phyloP scores from a whole-genome alignment of 2,329 filamentous ascomycete genomes.

The Aspergillus sp. region DNA sequence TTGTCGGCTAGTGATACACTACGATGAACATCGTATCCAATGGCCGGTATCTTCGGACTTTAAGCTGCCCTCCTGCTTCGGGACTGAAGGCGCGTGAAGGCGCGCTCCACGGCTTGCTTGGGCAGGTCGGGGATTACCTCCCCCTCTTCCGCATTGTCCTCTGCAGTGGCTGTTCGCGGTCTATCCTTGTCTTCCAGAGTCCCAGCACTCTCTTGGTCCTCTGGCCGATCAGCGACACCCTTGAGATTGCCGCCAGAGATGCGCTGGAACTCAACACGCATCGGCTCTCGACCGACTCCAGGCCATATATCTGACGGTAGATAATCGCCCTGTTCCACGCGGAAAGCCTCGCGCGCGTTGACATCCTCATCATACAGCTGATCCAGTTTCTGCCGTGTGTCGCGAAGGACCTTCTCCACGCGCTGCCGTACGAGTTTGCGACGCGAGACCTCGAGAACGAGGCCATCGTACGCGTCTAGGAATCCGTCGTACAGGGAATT shows the following conservation, averaged over 20 bases:
- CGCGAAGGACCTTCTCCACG: constrained; percentile 63
- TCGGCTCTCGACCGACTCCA: constrained; percentile 53
- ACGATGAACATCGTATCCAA: no score
- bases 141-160: constrained; percentile 14
- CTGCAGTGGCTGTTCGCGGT: constrained; percentile 2
- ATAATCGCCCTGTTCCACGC: constrained; percentile 73
- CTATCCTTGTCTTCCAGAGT: constrained; percentile 5
- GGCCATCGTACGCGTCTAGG: constrained; percentile 68
- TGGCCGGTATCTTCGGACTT: no score
- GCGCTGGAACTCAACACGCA: constrained; percentile 35
- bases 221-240: constrained; percentile 7
- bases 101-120: constrained; percentile 33
- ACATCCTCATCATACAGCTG: constrained; percentile 65
- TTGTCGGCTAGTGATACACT: no score
- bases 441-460: constrained; percentile 75
- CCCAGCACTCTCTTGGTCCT: constrained; percentile 4
- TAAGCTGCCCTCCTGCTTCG: constrained; percentile 15
- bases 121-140: constrained; percentile 36
- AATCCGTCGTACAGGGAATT: constrained; percentile 82
- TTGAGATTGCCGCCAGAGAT: constrained; percentile 27
- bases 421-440: constrained; percentile 63
- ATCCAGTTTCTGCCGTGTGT: constrained; percentile 67
- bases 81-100: constrained; percentile 30
- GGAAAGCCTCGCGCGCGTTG: constrained; percentile 65
- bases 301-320: constrained; percentile 83